Conservation (phyloP, 805 yeast genomes). For the Limtongozyma cylindracea region DNA sequence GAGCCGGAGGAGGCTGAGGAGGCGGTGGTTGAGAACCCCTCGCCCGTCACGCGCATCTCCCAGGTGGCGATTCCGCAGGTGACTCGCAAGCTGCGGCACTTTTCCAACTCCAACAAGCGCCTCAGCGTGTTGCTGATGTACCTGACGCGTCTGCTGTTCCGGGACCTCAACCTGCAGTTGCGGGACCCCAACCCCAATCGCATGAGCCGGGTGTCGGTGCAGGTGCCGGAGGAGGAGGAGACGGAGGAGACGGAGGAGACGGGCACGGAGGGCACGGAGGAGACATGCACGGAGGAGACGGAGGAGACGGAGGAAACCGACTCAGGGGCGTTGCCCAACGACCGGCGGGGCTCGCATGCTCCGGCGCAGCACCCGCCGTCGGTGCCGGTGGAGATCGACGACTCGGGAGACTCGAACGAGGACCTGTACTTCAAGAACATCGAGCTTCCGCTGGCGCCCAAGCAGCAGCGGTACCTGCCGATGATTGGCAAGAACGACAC, state of each 20-base stretch:
- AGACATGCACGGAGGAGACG: constrained; percentile 1
- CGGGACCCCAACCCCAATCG: constrained; percentile 14
- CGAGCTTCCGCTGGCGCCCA: too few relatives aligned
- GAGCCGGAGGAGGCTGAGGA: too few relatives aligned
- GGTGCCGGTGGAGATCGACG: constrained; percentile 3
- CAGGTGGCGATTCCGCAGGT: constrained; percentile 49
- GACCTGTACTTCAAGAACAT: too few relatives aligned
- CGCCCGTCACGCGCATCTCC: constrained; percentile 14
- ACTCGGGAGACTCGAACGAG: too few relatives aligned
- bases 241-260: constrained; percentile 5
- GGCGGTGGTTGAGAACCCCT: too few relatives aligned
- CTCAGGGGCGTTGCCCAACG: constrained; percentile 12
- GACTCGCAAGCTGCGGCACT: constrained; percentile 38
- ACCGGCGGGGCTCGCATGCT: constrained; percentile 15
- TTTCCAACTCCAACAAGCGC: constrained; percentile 37
- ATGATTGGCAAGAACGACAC: too few relatives aligned
- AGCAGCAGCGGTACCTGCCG: too few relatives aligned
- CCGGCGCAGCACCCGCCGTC: constrained; percentile 11
- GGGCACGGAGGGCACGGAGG: constrained; percentile 1
- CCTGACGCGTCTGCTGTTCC: constrained; percentile 40
- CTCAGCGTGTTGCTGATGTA: constrained; percentile 47
- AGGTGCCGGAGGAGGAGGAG: constrained; percentile 10
- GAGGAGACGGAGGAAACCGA: neutral
- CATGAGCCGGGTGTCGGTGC: constrained; percentile 8
- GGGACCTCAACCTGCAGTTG: constrained; percentile 21